phyloP scores from a whole-genome alignment of 352 stramenopile species.

The Globisporangium yorkense region DNA sequence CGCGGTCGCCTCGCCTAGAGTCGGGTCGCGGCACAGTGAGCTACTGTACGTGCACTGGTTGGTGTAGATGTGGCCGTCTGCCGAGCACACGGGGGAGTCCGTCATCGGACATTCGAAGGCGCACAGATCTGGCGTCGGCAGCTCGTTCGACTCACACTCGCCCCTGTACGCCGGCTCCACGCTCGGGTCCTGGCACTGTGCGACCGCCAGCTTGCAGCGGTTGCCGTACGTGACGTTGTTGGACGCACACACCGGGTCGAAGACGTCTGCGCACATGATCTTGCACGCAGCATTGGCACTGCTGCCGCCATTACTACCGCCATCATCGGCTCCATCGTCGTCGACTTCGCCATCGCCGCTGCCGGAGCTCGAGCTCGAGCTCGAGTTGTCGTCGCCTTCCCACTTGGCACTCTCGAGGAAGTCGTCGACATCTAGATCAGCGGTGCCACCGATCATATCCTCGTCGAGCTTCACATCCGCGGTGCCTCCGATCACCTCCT shows the following conservation, averaged over 20 bases:
- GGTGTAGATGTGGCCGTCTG: conserved; percentile 17
- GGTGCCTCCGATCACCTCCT: neutral
- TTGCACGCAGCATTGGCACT: neutral
- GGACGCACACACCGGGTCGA: conserved; percentile 15
- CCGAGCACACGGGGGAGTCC: conserved; percentile 17
- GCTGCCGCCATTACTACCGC: neutral
- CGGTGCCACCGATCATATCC: neutral
- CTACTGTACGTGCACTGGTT: conserved; percentile 15
- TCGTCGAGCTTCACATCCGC: neutral
- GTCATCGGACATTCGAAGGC: conserved; percentile 12
- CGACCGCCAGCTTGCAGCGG: conserved; percentile 6
- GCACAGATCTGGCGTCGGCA: conserved; percentile 3
- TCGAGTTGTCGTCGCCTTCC: neutral
- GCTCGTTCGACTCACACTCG: neutral
- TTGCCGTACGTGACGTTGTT: conserved; percentile 18
- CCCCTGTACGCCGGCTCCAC: neutral
- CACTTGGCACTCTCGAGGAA: neutral
- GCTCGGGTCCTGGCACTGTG: conserved; percentile 7
- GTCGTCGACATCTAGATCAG: neutral
- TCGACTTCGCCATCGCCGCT: neutral
- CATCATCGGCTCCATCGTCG: neutral
- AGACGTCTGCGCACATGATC: conserved; percentile 9
- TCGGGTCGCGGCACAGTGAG: conserved; percentile 11
- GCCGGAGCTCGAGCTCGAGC: neutral
- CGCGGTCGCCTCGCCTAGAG: neutral